phyloP scores from a whole-genome alignment of 495 filamentous ascomycete genomes.

The Chaetomium fimeti region DNA sequence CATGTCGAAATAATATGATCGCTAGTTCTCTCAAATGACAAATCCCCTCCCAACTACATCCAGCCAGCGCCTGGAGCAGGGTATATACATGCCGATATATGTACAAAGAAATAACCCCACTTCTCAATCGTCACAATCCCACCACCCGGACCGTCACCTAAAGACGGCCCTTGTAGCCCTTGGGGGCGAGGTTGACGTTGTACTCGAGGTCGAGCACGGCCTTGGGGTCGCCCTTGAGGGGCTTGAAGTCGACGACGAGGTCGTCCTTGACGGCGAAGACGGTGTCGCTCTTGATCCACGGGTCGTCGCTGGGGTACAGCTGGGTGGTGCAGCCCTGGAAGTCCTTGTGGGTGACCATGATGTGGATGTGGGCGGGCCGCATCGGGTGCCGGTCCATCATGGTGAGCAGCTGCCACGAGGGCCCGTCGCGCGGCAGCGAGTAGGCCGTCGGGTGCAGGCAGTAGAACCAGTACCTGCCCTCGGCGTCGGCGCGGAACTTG shows the following conservation, averaged over 20 bases:
- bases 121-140: neutral
- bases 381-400: constrained; percentile 79
- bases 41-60: neutral
- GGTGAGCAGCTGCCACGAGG: constrained; percentile 65
- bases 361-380: constrained; percentile 81
- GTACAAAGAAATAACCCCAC: neutral
- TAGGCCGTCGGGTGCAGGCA: constrained; percentile 81
- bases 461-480: constrained; percentile 77
- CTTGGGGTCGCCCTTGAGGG: constrained; percentile 58
- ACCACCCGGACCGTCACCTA: constrained; percentile 8
- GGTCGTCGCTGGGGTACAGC: constrained; percentile 70
- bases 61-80: neutral
- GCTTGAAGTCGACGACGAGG: constrained; percentile 69
- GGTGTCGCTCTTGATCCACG: constrained; percentile 66
- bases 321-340: constrained; percentile 72
- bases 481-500: constrained; percentile 74
- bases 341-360: constrained; percentile 60
- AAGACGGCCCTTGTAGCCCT: constrained; percentile 51
- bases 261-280: constrained; percentile 82
- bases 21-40: neutral
- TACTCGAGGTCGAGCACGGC: constrained; percentile 70
- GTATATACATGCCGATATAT: constrained; percentile 14
- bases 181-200: constrained; percentile 56
- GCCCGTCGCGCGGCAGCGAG: constrained; percentile 71
- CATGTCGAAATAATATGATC: neutral